These are phyloP conservation scores for Davidsoniella neocaledoniae DNA, from an alignment of 2,329 filamentous ascomycete species.

Conservation along the genomic window DNA sequence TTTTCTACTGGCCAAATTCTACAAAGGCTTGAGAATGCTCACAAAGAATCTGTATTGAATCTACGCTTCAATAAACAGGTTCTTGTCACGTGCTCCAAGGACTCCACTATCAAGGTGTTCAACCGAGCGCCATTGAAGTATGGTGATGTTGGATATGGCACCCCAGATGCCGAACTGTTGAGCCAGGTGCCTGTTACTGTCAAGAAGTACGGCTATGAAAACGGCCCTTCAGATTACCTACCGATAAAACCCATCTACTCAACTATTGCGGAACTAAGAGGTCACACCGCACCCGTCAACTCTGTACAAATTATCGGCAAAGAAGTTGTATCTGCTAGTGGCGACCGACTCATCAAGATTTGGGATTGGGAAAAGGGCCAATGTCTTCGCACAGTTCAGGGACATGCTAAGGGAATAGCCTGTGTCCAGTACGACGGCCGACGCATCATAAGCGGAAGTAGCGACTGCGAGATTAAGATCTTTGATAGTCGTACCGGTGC, in stretches of 20 bases:
- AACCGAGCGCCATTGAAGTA: conserved; percentile 55
- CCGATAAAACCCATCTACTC: conserved; percentile 48
- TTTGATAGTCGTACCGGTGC: conserved; percentile 76
- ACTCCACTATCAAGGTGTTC: conserved; percentile 93
- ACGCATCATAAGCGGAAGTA: conserved; percentile 87
- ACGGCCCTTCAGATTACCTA: conserved; percentile 28
- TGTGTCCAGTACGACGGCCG: conserved; percentile 94
- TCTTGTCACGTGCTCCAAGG: conserved; percentile 91
- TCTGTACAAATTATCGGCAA: conserved; percentile 78
- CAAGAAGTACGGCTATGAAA: conserved; percentile 37
- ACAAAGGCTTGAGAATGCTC: conserved; percentile 58
- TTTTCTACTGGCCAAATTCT: conserved; percentile 81
- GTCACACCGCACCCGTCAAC: conserved; percentile 85
- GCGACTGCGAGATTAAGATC: conserved; percentile 88
- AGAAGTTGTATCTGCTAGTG: conserved; percentile 86
- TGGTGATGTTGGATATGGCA: conserved; percentile 39
- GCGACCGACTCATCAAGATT: conserved; percentile 82
- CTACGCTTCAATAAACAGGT: conserved; percentile 83
- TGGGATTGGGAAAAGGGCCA: conserved; percentile 77
- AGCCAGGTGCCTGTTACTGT: conserved; percentile 36
- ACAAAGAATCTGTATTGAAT: conserved; percentile 83
- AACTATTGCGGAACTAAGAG: conserved; percentile 62
- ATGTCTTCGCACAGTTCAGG: conserved; percentile 62
- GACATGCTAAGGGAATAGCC: conserved; percentile 88
- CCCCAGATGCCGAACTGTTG: conserved; percentile 19